These are phyloP conservation scores for Penicillium sp. DNA, from an alignment of 2,329 filamentous ascomycete genomes.

Conservation along the genomic window DNA sequence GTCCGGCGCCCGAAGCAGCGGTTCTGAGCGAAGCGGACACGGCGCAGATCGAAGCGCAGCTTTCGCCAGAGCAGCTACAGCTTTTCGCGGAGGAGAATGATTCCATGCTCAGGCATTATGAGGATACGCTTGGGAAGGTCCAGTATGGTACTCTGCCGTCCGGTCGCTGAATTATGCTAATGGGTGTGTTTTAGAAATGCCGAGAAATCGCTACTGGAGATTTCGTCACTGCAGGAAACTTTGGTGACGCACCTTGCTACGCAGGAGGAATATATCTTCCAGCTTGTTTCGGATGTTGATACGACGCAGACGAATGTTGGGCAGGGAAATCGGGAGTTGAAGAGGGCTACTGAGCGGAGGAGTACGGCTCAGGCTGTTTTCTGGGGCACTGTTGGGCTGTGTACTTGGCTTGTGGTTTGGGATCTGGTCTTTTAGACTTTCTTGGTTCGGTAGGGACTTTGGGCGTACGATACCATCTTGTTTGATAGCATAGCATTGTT, in stretches of 20 bases:
- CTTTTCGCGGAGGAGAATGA: conserved; percentile 93
- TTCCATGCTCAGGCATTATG: conserved; percentile 89
- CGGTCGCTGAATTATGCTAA: conserved; percentile 2
- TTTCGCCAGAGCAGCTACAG: conserved; percentile 84
- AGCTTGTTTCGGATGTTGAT: conserved; percentile 80
- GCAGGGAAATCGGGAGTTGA: conserved; percentile 86
- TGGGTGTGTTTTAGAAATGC: conserved; percentile 63
- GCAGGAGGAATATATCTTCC: conserved; percentile 86
- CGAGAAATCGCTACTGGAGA: conserved; percentile 88
- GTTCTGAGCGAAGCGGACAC: conserved; percentile 35
- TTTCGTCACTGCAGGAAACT: conserved; percentile 86
- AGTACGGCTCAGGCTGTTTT: conserved; percentile 78
- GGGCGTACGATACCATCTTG: neutral
- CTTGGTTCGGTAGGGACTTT: neutral
- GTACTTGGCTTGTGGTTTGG: conserved; percentile 74
- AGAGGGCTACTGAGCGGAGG: conserved; percentile 72
- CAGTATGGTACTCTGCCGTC: conserved; percentile 61
- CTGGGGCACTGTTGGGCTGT: conserved; percentile 75
- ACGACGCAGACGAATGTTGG: conserved; percentile 84
- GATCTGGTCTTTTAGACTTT: conserved; percentile 62
- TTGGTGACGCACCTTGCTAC: conserved; percentile 82
- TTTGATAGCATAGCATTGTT: neutral
- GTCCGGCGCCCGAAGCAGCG: conserved; percentile 29
- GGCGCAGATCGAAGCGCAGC: conserved; percentile 54
- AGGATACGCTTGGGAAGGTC: conserved; percentile 91